Evolutionary conservation across 148 eudicot species (phyloP).

Genomic region (Rhododendron ovatum): DNA sequence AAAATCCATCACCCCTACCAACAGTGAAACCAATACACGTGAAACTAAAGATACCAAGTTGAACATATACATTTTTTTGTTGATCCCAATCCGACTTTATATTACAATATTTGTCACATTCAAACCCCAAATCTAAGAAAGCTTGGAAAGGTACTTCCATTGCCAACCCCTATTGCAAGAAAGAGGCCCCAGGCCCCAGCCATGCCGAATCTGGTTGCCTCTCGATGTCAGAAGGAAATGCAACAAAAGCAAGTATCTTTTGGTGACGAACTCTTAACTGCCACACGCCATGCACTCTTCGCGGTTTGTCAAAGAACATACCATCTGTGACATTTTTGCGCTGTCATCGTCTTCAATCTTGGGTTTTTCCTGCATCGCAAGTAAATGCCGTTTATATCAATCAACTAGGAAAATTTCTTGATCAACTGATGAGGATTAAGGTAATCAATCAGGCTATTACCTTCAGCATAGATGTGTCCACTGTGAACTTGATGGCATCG

Average conservation of each 20-base stretch:
- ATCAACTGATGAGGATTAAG: neutral
- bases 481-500: constrained; percentile 97
- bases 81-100: neutral
- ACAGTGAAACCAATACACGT: neutral
- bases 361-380: constrained; percentile 46
- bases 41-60: neutral
- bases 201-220: neutral
- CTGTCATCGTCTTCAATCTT: constrained; percentile 37
- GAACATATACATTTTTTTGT: neutral
- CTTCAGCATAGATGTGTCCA: constrained; percentile 70
- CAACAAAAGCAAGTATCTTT: neutral
- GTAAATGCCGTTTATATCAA: neutral
- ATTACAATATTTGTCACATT: neutral
- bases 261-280: constrained; percentile 27
- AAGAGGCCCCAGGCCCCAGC: neutral
- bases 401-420: neutral
- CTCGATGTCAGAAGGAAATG: neutral
- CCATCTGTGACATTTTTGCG: constrained; percentile 69
- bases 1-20: neutral
- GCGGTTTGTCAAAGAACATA: constrained; percentile 72
- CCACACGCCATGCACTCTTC: constrained; percentile 93
- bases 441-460: constrained; percentile 18
- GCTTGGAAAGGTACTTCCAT: neutral
- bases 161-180: neutral
- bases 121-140: neutral